A percentile compares a stretch with the other conserved stretches of the same genome.
These are phyloP conservation scores for Paracamarosporium sp. DNA, from an alignment of 2,329 filamentous ascomycete genomes.

Conservation along the genomic window DNA sequence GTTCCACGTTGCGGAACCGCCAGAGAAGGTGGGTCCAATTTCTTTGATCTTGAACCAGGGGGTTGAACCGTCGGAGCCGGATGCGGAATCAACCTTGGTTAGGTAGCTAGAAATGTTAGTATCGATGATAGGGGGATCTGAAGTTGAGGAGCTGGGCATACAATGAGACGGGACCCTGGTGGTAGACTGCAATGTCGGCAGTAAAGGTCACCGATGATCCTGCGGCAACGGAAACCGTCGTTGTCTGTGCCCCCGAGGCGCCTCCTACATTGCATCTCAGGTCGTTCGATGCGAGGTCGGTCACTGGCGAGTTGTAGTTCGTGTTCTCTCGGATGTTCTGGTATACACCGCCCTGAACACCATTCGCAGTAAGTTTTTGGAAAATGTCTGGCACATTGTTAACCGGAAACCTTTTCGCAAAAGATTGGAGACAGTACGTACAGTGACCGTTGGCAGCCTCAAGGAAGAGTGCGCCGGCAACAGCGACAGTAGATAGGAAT, in stretches of 20 bases:
- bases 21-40: slow-evolving; percentile 44
- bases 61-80: slow-evolving; percentile 42
- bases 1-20: slow-evolving; percentile 42
- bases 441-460: slow-evolving; percentile 28
- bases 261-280: slow-evolving; percentile 48
- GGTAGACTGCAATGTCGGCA: slow-evolving; percentile 46
- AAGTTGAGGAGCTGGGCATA: too few relatives aligned
- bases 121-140: too few relatives aligned
- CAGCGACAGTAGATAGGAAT: slow-evolving; percentile 22
- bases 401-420: slow-evolving; percentile 1
- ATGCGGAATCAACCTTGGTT: slow-evolving; percentile 43
- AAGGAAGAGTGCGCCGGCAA: slow-evolving; percentile 21
- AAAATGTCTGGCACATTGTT: slow-evolving; percentile 41
- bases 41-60: slow-evolving; percentile 51
- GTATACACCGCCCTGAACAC: slow-evolving; percentile 39
- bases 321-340: slow-evolving; percentile 47
- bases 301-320: slow-evolving; percentile 48
- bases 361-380: slow-evolving; percentile 45
- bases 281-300: slow-evolving; percentile 36
- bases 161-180: slow-evolving; percentile 48
- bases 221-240: slow-evolving; percentile 43
- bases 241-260: slow-evolving; percentile 32
- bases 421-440: slow-evolving; percentile 10
- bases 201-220: slow-evolving; percentile 45
- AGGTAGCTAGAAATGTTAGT: slow-evolving; percentile 32